Evolutionary conservation across 805 yeast genomes (phyloP), one percentile per base, ranked within the genome.

Genomic region (Yamadazyma olivae): DNA sequence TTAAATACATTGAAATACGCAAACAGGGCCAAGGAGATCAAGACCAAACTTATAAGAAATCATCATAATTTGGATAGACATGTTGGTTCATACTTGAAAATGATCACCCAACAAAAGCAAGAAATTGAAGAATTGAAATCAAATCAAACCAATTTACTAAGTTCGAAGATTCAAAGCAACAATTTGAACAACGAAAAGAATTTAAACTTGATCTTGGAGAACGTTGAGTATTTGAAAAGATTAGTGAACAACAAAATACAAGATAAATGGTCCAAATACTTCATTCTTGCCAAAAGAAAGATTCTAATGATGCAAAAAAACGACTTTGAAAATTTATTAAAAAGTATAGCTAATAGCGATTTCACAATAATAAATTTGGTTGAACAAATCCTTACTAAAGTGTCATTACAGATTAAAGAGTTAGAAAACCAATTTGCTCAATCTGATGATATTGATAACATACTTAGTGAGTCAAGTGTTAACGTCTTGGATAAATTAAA

Each of bases 1-100:
- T 66, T 86, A 35, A 91, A 91, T 56, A 87, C 97, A 0, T 71
- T 91, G 42, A 86, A 87, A 54, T 91, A 90, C 57, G 97, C 97
- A 0, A 80, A 88, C 54, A 67, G 96, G 27, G 97, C 96, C 12
- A 89, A 89, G 53, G 89, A 83, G 46, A 90, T 90, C 48, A 85
- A 85, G 53, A 90, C 96, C 0, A 86, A 85, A 47, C 66, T 85
- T 2, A 70, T 75, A 2, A 61, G 93, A 42, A 89, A 89, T 53
- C 80, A 79, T 43, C 88, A 79, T 35, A 81, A 79, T 39, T 69
- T 89, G 42, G 86, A 82, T 51, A 67, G 91, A 28, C 96, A 87
- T 59, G 90, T 88, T 29, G 88, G 93, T 0, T 81, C 90, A 3
- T 89, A 88, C 52, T 62, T 86, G 51, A 81, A 81, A 58, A 83